Conservation (phyloP, 2,329 filamentous ascomycete species). For the Parasarocladium wereldwijsianum region DNA sequence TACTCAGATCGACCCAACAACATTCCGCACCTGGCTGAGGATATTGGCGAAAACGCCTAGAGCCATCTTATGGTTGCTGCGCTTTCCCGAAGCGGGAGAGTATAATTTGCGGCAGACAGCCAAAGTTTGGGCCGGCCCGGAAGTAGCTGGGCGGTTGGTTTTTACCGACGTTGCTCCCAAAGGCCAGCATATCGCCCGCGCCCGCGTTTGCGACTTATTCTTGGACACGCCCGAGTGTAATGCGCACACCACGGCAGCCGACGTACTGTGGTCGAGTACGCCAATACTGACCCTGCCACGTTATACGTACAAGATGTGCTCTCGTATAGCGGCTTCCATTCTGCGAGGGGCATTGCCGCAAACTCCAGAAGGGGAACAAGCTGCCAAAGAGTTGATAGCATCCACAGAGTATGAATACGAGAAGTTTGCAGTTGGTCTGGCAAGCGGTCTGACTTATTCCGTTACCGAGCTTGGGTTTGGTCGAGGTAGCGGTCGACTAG, state of each 20-base stretch:
- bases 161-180: constrained; percentile 98
- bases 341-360: constrained; percentile 77
- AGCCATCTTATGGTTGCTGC: constrained; percentile 86
- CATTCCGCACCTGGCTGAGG: constrained; percentile 88
- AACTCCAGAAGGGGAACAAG: constrained; percentile 46
- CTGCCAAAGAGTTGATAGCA: constrained; percentile 64
- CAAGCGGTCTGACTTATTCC: constrained; percentile 45
- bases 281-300: constrained; percentile 80
- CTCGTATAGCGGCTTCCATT: constrained; percentile 92
- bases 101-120: constrained; percentile 71
- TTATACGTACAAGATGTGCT: constrained; percentile 98
- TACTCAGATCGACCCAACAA: constrained; percentile 81
- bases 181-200: constrained; percentile 81
- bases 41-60: constrained; percentile 78
- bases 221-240: constrained; percentile 97
- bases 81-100: constrained; percentile 89
- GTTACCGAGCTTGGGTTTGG: constrained; percentile 28
- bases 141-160: constrained; percentile 73
- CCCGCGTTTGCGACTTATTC: constrained; percentile 85
- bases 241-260: constrained; percentile 91
- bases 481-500: constrained; percentile 52
- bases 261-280: constrained; percentile 92
- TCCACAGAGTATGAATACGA: constrained; percentile 73
- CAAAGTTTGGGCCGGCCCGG: constrained; percentile 65
- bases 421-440: constrained; percentile 55